These are phyloP conservation scores for Agaricus sinodeliciosus DNA, from an alignment of 768 basidiomycete species.

Conservation along the genomic window DNA sequence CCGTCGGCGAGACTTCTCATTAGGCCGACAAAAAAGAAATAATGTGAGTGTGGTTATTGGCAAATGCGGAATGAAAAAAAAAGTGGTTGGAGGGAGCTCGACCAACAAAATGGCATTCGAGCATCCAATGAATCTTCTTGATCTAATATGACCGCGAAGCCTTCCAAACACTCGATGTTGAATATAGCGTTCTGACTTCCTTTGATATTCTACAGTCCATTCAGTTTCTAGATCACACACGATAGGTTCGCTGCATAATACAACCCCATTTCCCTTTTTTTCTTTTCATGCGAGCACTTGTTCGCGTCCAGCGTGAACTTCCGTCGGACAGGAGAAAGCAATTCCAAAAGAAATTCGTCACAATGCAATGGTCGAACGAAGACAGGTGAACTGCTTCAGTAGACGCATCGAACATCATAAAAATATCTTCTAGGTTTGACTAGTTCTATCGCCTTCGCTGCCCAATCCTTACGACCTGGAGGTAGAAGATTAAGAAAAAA, in stretches of 20 bases:
- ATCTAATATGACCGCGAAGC: slow-evolving; percentile 78
- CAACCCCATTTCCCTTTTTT: background rate
- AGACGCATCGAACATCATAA: no score
- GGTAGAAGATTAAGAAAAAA: no score
- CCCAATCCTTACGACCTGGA: no score
- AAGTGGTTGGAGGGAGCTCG: slow-evolving; percentile 70
- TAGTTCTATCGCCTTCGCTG: no score
- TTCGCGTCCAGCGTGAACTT: no score
- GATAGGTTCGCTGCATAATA: background rate
- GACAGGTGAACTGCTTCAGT: no score
- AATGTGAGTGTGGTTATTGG: slow-evolving; percentile 19
- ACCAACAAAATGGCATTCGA: slow-evolving; percentile 26
- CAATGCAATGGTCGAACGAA: no score
- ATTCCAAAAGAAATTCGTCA: no score
- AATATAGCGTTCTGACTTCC: background rate
- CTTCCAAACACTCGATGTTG: background rate
- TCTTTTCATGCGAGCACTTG: no score
- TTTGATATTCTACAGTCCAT: background rate
- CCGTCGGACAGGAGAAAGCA: no score
- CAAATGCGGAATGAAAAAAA: slow-evolving; percentile 56
- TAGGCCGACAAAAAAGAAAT: background rate
- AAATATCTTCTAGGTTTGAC: no score
- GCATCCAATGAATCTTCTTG: slow-evolving; percentile 67
- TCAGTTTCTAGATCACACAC: background rate
- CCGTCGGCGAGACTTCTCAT: slow-evolving; percentile 2